These are phyloP conservation scores for Delitschia confertaspora DNA, from an alignment of 495 filamentous ascomycete genomes.

Conservation along the genomic window DNA sequence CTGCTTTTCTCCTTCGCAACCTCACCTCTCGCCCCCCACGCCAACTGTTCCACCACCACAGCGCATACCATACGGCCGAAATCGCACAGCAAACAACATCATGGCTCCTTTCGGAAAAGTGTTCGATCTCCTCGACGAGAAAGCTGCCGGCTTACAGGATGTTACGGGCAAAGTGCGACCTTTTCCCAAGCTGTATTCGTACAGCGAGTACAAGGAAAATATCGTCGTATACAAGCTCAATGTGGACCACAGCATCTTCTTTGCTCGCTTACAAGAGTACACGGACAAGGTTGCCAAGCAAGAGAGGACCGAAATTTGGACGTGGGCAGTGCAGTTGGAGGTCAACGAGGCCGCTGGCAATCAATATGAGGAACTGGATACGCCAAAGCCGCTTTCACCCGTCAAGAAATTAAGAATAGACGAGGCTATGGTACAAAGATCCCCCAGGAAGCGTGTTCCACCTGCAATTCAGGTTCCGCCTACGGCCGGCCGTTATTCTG, in stretches of 20 bases:
- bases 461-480: no score
- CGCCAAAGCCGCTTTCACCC: no score
- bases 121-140: slow-evolving; percentile 14
- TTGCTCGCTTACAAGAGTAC: slow-evolving; percentile 6
- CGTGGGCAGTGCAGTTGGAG: slow-evolving; percentile 17
- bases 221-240: slow-evolving; percentile 12
- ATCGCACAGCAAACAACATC: no score
- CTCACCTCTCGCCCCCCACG: no score
- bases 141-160: slow-evolving; percentile 11
- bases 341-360: neutral
- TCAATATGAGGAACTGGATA: neutral
- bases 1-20: no score
- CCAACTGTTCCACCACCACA: no score
- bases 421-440: no score
- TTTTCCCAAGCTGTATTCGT: slow-evolving; percentile 11
- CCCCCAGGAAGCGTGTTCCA: no score
- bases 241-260: slow-evolving; percentile 5
- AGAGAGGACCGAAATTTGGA: slow-evolving; percentile 9
- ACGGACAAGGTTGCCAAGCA: slow-evolving; percentile 3
- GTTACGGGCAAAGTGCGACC: slow-evolving; percentile 13
- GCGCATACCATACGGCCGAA: no score
- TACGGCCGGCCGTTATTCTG: no score
- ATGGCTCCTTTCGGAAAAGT: slow-evolving; percentile 13
- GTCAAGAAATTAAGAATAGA: no score
- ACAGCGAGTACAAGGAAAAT: slow-evolving; percentile 6